Evolutionary conservation across 495 filamentous ascomycete species (phyloP).

Genomic region (Neurospora tetrasperma): DNA sequence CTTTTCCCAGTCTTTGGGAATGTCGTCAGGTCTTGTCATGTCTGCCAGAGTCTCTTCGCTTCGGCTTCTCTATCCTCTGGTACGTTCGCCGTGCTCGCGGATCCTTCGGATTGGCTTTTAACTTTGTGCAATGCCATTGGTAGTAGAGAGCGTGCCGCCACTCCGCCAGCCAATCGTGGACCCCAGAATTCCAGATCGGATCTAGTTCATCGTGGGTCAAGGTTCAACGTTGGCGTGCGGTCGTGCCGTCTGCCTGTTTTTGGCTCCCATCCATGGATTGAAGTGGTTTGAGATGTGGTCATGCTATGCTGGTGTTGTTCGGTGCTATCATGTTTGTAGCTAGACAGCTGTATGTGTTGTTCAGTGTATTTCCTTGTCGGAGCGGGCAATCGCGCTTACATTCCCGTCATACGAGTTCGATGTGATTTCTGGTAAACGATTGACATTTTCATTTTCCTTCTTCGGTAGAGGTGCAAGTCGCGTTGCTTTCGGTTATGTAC

Average conservation of each 20-base stretch:
- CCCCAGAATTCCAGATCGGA: background rate
- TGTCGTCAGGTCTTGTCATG: background rate
- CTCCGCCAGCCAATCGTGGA: background rate
- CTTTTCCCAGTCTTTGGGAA: background rate
- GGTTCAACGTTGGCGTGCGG: background rate
- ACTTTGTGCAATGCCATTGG: background rate
- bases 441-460: background rate
- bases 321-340: background rate
- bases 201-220: background rate
- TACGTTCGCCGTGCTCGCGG: background rate
- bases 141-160: background rate
- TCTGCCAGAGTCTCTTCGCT: background rate
- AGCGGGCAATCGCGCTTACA: background rate
- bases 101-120: background rate
- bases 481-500: background rate
- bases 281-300: background rate
- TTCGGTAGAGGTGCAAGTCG: background rate
- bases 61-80: background rate
- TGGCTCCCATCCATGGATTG: background rate
- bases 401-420: background rate
- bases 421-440: background rate
- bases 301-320: background rate
- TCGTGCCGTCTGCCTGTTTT: background rate
- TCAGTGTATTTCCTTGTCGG: background rate
- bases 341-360: background rate